Evolutionary conservation across 441 rosid genomes (phyloP).

Genomic region (Gossypium davidsonii): DNA sequence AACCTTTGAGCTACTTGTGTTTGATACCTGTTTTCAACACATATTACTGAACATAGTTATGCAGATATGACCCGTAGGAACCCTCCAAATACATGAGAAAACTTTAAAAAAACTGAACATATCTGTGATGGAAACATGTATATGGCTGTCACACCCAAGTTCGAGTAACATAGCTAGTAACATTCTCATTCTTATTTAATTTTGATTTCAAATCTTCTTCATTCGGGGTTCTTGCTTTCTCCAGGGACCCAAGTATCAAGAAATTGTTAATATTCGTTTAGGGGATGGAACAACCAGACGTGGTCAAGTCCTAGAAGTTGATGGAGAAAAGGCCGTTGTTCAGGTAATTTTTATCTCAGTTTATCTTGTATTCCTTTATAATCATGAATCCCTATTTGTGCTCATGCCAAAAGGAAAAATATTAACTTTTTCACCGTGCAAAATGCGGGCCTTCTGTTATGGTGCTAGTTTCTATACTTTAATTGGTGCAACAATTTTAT

Average conservation of each 20-base stretch:
- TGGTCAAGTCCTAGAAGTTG: conserved; percentile 98
- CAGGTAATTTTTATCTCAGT: conserved; percentile 35
- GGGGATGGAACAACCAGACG: conserved; percentile 87
- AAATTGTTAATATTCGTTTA: conserved; percentile 84
- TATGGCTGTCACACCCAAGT: too few species aligned
- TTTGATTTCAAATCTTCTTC: not conserved
- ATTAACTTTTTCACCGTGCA: not conserved
- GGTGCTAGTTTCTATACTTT: not conserved
- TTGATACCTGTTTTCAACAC: too few species aligned
- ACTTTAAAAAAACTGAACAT: too few species aligned
- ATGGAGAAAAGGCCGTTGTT: conserved; percentile 91
- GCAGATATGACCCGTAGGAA: too few species aligned
- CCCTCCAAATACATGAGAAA: too few species aligned
- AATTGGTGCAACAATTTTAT: not conserved
- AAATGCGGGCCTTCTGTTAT: not conserved
- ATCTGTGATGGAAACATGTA: too few species aligned
- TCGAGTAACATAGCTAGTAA: not conserved
- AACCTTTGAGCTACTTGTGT: too few species aligned
- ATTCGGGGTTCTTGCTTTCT: conserved; percentile 12
- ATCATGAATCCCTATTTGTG: not conserved
- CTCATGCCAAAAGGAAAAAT: not conserved
- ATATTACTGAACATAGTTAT: too few species aligned
- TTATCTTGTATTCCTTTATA: conserved; percentile 6
- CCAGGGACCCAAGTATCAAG: conserved; percentile 94
- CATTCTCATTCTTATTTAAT: not conserved